Conservation (phyloP, 2,329 filamentous ascomycete genomes). For the Monosporascus sp. region DNA sequence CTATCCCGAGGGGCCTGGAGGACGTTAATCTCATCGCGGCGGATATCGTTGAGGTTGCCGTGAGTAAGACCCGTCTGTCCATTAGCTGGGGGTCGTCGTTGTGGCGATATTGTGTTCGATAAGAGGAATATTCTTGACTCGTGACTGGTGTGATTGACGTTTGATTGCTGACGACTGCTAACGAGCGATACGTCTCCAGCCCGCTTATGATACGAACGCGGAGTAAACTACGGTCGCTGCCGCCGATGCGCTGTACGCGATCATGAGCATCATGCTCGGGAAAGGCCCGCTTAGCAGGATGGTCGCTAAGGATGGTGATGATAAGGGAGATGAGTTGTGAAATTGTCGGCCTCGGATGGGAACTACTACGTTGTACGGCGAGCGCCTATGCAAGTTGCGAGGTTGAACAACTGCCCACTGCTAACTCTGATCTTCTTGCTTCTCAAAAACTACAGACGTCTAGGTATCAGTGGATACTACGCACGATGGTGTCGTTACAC, state of each 20-base stretch:
- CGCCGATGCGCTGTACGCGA: conserved; percentile 60
- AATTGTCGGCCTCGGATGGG: too few relatives aligned
- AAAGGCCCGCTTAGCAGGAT: conserved; percentile 52
- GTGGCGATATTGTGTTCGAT: too few relatives aligned
- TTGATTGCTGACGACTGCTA: neutral
- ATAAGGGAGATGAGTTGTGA: conserved; percentile 10
- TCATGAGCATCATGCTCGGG: conserved; percentile 71
- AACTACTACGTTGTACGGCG: too few relatives aligned
- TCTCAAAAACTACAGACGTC: too few relatives aligned
- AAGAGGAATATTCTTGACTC: too few relatives aligned
- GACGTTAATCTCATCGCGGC: conserved; percentile 64
- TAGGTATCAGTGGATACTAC: too few relatives aligned
- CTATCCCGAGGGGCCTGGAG: conserved; percentile 65
- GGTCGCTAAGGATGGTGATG: conserved; percentile 12
- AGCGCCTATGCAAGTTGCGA: too few relatives aligned
- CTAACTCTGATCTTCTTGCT: too few relatives aligned
- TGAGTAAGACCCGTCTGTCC: conserved; percentile 19
- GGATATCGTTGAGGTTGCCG: conserved; percentile 69
- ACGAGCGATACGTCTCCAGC: conserved; percentile 19
- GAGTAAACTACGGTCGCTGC: conserved; percentile 56
- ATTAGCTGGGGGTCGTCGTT: neutral
- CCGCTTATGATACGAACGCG: conserved; percentile 60
- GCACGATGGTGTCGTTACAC: too few relatives aligned
- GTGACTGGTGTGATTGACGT: too few relatives aligned
- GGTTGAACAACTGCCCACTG: too few relatives aligned